Evolutionary conservation across 2,329 filamentous ascomycete species (phyloP).

Genomic region (Colletotrichum eleusines): DNA sequence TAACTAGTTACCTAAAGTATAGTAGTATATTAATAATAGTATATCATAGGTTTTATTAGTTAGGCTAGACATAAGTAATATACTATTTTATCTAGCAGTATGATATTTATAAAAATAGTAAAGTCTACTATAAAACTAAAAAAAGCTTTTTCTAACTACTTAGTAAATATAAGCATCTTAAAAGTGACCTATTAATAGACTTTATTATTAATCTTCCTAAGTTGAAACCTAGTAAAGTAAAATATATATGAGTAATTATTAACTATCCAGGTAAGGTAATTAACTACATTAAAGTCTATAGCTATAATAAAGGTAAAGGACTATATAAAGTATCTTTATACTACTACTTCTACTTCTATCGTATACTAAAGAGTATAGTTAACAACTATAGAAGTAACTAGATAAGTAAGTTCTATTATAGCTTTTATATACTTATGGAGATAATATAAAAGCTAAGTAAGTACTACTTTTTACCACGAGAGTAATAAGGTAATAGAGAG

Average conservation of each 20-base stretch:
- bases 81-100: background rate
- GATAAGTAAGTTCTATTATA: background rate
- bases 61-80: background rate
- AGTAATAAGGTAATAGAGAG: background rate
- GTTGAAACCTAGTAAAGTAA: background rate
- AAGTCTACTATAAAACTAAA: background rate
- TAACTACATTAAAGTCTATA: too few species aligned
- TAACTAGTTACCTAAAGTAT: background rate
- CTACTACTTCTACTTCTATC: background rate
- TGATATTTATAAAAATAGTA: background rate
- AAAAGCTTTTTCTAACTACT: background rate
- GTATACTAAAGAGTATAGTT: background rate
- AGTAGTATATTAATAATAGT: background rate
- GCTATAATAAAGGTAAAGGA: background rate
- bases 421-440: background rate
- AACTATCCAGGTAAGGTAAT: too few species aligned
- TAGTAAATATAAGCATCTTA: background rate
- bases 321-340: background rate
- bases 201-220: too few species aligned
- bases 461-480: background rate
- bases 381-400: background rate
- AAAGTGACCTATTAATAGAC: background rate
- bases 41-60: background rate
- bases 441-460: background rate
- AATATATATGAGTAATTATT: too few species aligned